phyloP scores from a whole-genome alignment of 768 basidiomycete species.

The Phlebiopsis flavidoalba region DNA sequence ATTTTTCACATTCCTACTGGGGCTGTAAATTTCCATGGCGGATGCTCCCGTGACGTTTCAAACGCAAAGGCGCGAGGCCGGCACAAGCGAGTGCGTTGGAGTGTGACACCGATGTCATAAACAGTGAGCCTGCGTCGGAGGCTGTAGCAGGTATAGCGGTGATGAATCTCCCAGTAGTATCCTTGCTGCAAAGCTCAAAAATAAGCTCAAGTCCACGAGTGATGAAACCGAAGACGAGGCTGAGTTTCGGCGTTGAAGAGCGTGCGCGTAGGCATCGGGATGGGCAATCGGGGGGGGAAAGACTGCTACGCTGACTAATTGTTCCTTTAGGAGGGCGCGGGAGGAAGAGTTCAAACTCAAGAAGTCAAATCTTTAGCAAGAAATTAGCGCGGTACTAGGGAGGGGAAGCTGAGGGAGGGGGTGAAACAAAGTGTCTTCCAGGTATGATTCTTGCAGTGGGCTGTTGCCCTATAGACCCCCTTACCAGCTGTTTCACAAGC shows the following conservation, averaged over 20 bases:
- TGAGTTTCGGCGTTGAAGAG: slow-evolving; percentile 79
- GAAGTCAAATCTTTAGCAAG: slow-evolving; percentile 70
- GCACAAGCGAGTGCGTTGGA: slow-evolving; percentile 31
- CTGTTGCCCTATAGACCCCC: neutral
- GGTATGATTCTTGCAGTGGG: slow-evolving; percentile 14
- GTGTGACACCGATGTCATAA: slow-evolving; percentile 26
- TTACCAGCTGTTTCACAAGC: slow-evolving; percentile 20
- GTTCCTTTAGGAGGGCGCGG: slow-evolving; percentile 43
- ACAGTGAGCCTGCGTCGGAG: slow-evolving; percentile 20
- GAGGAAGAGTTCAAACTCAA: slow-evolving; percentile 73
- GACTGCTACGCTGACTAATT: slow-evolving; percentile 25
- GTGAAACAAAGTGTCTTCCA: slow-evolving; percentile 45
- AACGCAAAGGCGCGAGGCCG: slow-evolving; percentile 36
- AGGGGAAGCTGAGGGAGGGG: no score
- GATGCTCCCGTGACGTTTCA: slow-evolving; percentile 35
- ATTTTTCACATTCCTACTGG: no score
- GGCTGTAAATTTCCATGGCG: slow-evolving; percentile 17
- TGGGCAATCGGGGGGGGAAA: no score
- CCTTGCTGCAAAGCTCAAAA: slow-evolving; percentile 64
- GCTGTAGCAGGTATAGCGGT: slow-evolving; percentile 24
- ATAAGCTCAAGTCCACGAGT: slow-evolving; percentile 57
- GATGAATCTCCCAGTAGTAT: slow-evolving; percentile 57
- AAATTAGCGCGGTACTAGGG: no score
- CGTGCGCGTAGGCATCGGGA: slow-evolving; percentile 33
- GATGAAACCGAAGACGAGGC: slow-evolving; percentile 57